Conservation (phyloP, 106 monocot genomes). For the Dactylorhiza incarnata region DNA sequence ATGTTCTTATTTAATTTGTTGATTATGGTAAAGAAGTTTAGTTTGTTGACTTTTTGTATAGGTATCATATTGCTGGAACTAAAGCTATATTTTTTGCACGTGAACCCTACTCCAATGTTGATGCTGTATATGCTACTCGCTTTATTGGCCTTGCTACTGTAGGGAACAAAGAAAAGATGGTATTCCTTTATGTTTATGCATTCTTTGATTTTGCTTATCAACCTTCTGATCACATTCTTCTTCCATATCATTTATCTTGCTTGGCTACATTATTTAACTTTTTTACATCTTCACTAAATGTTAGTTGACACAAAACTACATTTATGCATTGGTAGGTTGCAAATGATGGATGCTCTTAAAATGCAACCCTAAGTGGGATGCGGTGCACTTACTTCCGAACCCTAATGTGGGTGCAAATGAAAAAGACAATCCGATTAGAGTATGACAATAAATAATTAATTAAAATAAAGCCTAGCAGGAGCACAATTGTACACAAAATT, state of each 20-base stretch:
- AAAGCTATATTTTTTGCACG: constrained; percentile 82
- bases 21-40: neutral
- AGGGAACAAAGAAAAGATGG: constrained; percentile 96
- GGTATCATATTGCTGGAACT: constrained; percentile 91
- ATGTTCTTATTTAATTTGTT: neutral
- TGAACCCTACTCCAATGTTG: constrained; percentile 66
- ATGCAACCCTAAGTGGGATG: too few species aligned
- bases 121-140: constrained; percentile 72
- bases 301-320: too few species aligned
- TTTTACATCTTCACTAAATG: neutral
- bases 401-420: too few species aligned
- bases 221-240: neutral
- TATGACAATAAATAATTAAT: too few species aligned
- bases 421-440: too few species aligned
- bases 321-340: too few species aligned
- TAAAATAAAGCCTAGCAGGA: too few species aligned
- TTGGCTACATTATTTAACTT: neutral
- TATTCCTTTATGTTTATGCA: constrained; percentile 10
- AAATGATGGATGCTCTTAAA: too few species aligned
- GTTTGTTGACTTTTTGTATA: constrained; percentile 18
- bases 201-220: constrained; percentile 5
- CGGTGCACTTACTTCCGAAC: too few species aligned
- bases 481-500: too few species aligned
- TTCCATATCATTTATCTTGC: neutral
- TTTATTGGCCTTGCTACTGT: constrained; percentile 83